These are phyloP conservation scores for Aurantiochytrium sp. DNA, from an alignment of 108 stramenopile genomes.

Conservation along the genomic window DNA sequence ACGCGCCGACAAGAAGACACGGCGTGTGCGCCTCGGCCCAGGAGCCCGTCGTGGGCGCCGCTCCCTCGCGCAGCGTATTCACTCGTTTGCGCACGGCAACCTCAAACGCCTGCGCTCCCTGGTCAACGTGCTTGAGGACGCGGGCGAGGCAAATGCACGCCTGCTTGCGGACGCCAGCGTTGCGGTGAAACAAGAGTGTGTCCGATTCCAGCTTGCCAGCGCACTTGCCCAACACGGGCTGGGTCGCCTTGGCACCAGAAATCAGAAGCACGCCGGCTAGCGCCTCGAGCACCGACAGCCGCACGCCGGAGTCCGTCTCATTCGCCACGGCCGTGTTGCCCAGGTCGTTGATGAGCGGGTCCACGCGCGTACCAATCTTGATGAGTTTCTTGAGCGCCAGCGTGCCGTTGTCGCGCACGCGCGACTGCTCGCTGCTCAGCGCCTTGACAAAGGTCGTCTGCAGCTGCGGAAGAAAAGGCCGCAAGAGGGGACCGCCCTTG, in stretches of 20 bases:
- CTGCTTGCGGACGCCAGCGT: background rate
- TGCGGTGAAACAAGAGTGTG: background rate
- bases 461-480: slow-evolving; percentile 96
- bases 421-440: slow-evolving; percentile 82
- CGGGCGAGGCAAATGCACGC: background rate
- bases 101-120: background rate
- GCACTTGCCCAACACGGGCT: slow-evolving; percentile 11
- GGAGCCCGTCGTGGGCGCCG: background rate
- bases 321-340: background rate
- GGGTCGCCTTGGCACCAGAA: background rate
- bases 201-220: background rate
- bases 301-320: background rate
- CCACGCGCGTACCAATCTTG: slow-evolving; percentile 79
- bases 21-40: background rate
- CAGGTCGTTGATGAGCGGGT: slow-evolving; percentile 85
- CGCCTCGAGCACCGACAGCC: background rate
- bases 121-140: background rate
- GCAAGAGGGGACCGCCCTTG: slow-evolving; percentile 82
- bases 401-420: slow-evolving; percentile 76
- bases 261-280: background rate
- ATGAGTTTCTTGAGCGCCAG: slow-evolving; percentile 75
- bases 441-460: slow-evolving; percentile 98
- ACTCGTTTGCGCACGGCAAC: background rate
- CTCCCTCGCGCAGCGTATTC: background rate
- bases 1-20: background rate